phyloP scores from a whole-genome alignment of 805 yeast genomes.

The Sporopachydermia quercuum region DNA sequence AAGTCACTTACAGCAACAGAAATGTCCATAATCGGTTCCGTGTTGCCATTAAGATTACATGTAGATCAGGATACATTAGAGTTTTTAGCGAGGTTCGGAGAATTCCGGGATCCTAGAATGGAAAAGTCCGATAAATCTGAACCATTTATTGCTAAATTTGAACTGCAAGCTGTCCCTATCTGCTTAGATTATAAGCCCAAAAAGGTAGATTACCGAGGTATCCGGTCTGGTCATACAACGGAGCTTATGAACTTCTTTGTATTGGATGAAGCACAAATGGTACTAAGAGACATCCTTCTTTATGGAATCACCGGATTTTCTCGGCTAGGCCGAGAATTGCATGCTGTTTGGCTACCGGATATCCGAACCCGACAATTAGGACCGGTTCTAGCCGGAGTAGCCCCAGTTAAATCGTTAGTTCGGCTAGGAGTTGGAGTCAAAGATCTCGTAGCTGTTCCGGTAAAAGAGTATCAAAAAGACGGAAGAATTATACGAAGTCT shows the following conservation, averaged over 20 bases:
- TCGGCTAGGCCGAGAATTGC: slow-evolving; percentile 37
- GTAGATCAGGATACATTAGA: slow-evolving; percentile 91
- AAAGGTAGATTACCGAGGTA: slow-evolving; percentile 69
- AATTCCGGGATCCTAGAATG: slow-evolving; percentile 61
- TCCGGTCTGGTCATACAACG: slow-evolving; percentile 72
- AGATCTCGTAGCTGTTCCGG: slow-evolving; percentile 58
- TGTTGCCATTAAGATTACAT: slow-evolving; percentile 68
- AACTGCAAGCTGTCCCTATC: slow-evolving; percentile 31
- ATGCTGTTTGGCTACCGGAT: slow-evolving; percentile 78
- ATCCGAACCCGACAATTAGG: slow-evolving; percentile 67
- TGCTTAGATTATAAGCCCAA: slow-evolving; percentile 87
- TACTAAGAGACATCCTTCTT: slow-evolving; percentile 41
- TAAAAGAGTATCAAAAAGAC: slow-evolving; percentile 60
- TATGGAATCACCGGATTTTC: slow-evolving; percentile 72
- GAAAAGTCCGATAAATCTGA: background rate
- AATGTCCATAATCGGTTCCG: slow-evolving; percentile 31
- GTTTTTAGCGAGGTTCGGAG: slow-evolving; percentile 64
- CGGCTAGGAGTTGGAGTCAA: slow-evolving; percentile 67
- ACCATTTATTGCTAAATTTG: slow-evolving; percentile 49
- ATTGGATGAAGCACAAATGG: slow-evolving; percentile 71
- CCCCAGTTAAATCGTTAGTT: slow-evolving; percentile 65
- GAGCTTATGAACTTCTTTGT: slow-evolving; percentile 84
- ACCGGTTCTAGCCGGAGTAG: slow-evolving; percentile 71
- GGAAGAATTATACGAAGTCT: slow-evolving; percentile 54
- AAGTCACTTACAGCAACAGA: slow-evolving; percentile 55